phyloP scores from a whole-genome alignment of 495 filamentous ascomycete genomes.

The Penicillium canescens region DNA sequence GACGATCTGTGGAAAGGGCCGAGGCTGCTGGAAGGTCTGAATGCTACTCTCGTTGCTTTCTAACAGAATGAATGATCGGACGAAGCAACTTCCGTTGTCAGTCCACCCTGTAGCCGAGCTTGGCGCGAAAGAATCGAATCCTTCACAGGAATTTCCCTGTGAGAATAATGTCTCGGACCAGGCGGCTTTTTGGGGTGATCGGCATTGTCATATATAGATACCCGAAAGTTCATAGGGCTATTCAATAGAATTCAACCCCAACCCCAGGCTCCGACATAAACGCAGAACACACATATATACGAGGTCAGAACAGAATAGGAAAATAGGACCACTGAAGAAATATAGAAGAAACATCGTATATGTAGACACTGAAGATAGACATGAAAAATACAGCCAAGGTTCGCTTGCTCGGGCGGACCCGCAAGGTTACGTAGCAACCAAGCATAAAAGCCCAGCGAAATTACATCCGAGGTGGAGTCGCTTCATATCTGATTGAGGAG shows the following conservation, averaged over 20 bases:
- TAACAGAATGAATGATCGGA: neutral
- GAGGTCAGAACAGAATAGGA: neutral
- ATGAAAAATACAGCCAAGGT: slow-evolving; percentile 1
- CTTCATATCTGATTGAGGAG: slow-evolving; percentile 12
- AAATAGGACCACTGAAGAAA: neutral
- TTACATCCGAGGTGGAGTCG: slow-evolving; percentile 4
- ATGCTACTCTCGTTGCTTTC: too few species aligned
- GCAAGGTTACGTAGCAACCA: neutral
- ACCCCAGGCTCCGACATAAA: too few species aligned
- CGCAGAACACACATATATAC: neutral
- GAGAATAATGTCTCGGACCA: neutral
- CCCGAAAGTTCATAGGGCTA: too few species aligned
- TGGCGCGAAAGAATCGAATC: neutral
- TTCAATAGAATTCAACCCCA: too few species aligned
- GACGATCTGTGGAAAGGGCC: neutral
- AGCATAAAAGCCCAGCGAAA: slow-evolving; percentile 1
- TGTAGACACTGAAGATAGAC: too few species aligned
- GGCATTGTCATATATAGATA: neutral
- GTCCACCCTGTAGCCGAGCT: neutral
- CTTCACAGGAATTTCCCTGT: neutral
- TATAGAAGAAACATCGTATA: neutral
- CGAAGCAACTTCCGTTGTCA: neutral
- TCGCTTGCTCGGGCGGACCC: slow-evolving; percentile 3
- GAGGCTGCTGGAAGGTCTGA: neutral
- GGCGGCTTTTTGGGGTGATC: neutral